Base-by-base conservation (phyloP, 2,329 filamentous ascomycete genomes). In the Penicillium sp. region DNA sequence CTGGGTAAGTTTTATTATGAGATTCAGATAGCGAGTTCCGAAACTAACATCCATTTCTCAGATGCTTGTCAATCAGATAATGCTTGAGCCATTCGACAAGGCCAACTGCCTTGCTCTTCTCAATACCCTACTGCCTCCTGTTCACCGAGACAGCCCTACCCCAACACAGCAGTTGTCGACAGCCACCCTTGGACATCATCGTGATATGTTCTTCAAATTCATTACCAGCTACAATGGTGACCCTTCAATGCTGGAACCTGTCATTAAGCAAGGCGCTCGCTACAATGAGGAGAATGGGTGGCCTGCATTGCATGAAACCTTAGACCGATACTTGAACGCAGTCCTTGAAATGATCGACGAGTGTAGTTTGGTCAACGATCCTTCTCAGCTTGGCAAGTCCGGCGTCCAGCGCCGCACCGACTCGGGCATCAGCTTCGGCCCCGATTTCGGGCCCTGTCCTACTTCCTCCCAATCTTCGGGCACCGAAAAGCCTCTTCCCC, bases 41-140 rank as follows among this genome's bases (percentile, higher is more conserved):
- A 9, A 12, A 11, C 55, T 50, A 45, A 51, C 49, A 33, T 12
- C 14, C 36, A 30, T 40, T 25, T 26, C 16, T 26, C 56, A 84
- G 82, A 82, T 84, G 56, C 73, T 88, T 66, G 81, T 88, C 70
- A 87, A 88, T 63, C 85, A 88, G 63, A 78, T 88, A 63, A 81
- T 83, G 26, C 75, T 86, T 30, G 75, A 79, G 31, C 84, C 84
- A 0, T 86, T 85, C 71, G 84, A 84, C 74, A 86, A 85, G 69
- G 78, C 81, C 64, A 87, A 87, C 67, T 86, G 85, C 66, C 78
- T 87, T 60, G 85, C 84, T 50, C 85, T 88, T 80, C 80, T 88
- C 48, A 88, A 88, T 72, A 88, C 85, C 10, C 75, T 88, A 30
- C 84, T 87, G 60, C 85, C 85, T 8, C 84, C 85, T 2, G 76